Evolutionary conservation across 176 grass and related monocot species (phyloP), one percentile per base, ranked within the genome.

Genomic region (Zea luxurians): DNA sequence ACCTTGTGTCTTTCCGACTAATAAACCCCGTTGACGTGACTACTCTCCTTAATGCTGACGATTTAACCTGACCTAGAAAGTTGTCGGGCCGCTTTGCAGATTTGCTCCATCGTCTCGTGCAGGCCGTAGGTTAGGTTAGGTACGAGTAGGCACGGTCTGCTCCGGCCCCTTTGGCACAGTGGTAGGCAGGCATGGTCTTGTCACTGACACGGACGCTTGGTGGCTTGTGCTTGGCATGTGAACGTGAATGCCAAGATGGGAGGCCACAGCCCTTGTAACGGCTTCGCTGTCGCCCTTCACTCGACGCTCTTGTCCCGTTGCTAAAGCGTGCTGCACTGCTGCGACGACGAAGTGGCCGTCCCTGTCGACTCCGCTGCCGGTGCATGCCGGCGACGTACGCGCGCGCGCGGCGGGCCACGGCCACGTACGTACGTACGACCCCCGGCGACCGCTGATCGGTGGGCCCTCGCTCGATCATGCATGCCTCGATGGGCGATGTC

Each of bases 331-430:
- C 27, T 27, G 27, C n/a, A n/a, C 0, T 27, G 27, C 48, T 50
- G 13, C 43, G 43, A 44, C 48, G 48, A 52, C 62, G 15, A 63
- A 36, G 79, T 83, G 85, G 34, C 67, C 50, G 79, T 48, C 80
- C 10, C 67, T 60, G 74, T 67, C 84, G 57, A 68, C 75, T 0
- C 35, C 64, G 61, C 48, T 55, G 79, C 61, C 80, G 4, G 55
- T 7, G n/a, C n/a, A n/a, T n/a, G 77, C 44, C 41, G 70, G 64
- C 8, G 65, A 8, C 61, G 16, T 45, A 6, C 76, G 27, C 27
- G 27, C 27, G 8, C 16, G 17, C 17, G 62, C 62, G 35, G 61
- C 83, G n/a, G 76, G 69, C 53, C 55, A 85, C 27, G 27, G 27
- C 27, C 27, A 27, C 1, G 67, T 43, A 50, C 48, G 48, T 27